Percentiles rank a stretch among this genome's conserved stretches.
Evolutionary conservation across 495 filamentous ascomycete genomes (phyloP).

Genomic region (Xylaria curta): DNA sequence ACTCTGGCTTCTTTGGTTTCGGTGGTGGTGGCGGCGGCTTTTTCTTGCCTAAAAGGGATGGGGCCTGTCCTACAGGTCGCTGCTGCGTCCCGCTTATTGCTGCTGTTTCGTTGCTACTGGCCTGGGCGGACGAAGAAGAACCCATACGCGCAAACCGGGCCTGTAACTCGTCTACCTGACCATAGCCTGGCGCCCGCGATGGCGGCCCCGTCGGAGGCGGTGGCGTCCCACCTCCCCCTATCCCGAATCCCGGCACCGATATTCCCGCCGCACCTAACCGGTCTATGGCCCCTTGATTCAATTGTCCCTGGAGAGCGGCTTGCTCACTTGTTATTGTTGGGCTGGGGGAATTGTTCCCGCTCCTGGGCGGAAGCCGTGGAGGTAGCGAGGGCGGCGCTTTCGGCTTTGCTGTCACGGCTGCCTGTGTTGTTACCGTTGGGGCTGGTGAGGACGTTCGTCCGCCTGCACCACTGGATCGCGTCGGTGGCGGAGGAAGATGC

Average conservation of each 20-base stretch:
- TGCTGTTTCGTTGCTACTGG: not conserved
- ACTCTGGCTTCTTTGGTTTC: constrained; percentile 64
- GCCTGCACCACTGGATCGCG: constrained; percentile 57
- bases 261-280: constrained; percentile 79
- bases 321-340: constrained; percentile 35
- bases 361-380: constrained; percentile 61
- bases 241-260: constrained; percentile 81
- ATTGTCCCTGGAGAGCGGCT: constrained; percentile 42
- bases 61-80: constrained; percentile 35
- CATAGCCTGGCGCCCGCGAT: not conserved
- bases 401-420: constrained; percentile 54
- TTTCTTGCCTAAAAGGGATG: constrained; percentile 54
- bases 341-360: constrained; percentile 59
- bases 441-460: constrained; percentile 39
- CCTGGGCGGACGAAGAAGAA: constrained; percentile 36
- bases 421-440: constrained; percentile 7
- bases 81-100: not conserved
- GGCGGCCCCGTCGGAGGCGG: constrained; percentile 17
- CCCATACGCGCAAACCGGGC: constrained; percentile 68
- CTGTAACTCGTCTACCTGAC: constrained; percentile 69
- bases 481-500: constrained; percentile 75
- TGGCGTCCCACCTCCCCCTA: constrained; percentile 52
- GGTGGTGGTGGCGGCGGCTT: constrained; percentile 76
- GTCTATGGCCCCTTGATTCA: constrained; percentile 73
- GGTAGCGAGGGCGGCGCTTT: constrained; percentile 76